Base-by-base conservation (phyloP, 495 filamentous ascomycete genomes). In the Annulohypoxylon bovei region DNA sequence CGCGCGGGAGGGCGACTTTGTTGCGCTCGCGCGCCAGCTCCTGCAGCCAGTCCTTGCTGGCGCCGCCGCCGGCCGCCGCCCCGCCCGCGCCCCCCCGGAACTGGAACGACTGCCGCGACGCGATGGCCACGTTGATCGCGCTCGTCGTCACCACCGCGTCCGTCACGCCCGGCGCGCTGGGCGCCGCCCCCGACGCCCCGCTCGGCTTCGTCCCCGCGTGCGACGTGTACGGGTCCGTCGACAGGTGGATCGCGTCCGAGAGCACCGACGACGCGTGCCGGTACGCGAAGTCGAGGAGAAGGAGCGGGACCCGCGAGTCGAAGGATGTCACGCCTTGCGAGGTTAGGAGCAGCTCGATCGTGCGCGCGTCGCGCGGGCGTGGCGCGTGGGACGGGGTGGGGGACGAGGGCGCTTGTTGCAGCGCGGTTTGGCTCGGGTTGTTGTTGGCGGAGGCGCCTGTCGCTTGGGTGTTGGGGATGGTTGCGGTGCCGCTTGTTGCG, bases 221-320 rank as follows among this genome's bases (percentile, higher is more conserved):
- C 0, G 81, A 80, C 1, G 81, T 80, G 79, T 91, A 91, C 0
- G 88, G 87, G 73, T 91, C 89, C 0, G 86, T 84, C 6, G 84
- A 81, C 16, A 91, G 85, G 70, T 88, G 85, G 2, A 92, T 75
- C 1, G 89, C 89, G 77, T 93, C 91, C 44, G 80, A 84, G 5
- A 93, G 85, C 14, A 92, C 81, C n/a, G 85, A 81, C 0, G 86
- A 84, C 2, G 87, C 87, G 80, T 89, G 87, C 20, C 95, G 92
- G 87, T 99, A 99, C 18, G 95, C 94, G 78, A 98, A 97, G 80
- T 99, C 95, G 76, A 99, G 89, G 40, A 99, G 91, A 70, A 97
- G 92, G 2, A 98, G 87, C 0, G 95, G 95, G 1, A 99, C 94
- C 65, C 95, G 93, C 75, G 93, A 92, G 82, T 97, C 93, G 85